Percentiles rank a stretch among this genome's conserved stretches.
Evolutionary conservation across 768 basidiomycete genomes (phyloP).

Genomic region (Tylopilus vinaceipallidus): DNA sequence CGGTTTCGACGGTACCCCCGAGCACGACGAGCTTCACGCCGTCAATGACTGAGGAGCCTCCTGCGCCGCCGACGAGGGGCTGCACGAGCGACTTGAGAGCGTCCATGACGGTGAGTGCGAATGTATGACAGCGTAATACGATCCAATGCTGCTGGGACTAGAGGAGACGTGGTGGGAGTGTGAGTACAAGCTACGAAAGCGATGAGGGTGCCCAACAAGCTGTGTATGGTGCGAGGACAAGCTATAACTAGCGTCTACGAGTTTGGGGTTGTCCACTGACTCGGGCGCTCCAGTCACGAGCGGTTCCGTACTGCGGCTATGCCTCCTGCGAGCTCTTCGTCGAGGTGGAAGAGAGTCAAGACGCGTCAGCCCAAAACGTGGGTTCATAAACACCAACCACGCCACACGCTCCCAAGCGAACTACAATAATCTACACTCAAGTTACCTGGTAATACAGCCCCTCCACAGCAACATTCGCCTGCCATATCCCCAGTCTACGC

Average conservation of each 20-base stretch:
- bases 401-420: conserved; percentile 30
- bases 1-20: conserved; percentile 86
- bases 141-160: conserved; percentile 39
- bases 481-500: conserved; percentile 72
- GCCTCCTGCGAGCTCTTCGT: background rate
- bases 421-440: conserved; percentile 6
- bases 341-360: conserved; percentile 33
- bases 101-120: conserved; percentile 53
- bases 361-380: conserved; percentile 36
- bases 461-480: conserved; percentile 79
- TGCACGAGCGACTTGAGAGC: conserved; percentile 78
- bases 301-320: conserved; percentile 9
- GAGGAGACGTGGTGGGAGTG: conserved; percentile 25
- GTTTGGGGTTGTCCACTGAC: conserved; percentile 1
- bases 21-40: conserved; percentile 89
- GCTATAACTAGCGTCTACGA: background rate
- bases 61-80: conserved; percentile 73
- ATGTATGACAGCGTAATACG: conserved; percentile 21
- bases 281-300: background rate
- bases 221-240: conserved; percentile 16
- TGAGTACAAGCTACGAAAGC: conserved; percentile 16
- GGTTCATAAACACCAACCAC: conserved; percentile 29
- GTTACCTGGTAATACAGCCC: conserved; percentile 49
- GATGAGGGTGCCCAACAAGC: conserved; percentile 19
- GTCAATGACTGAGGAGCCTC: conserved; percentile 77